Conservation (phyloP, 169 alveolate species). For the Fabrea salina region DNA sequence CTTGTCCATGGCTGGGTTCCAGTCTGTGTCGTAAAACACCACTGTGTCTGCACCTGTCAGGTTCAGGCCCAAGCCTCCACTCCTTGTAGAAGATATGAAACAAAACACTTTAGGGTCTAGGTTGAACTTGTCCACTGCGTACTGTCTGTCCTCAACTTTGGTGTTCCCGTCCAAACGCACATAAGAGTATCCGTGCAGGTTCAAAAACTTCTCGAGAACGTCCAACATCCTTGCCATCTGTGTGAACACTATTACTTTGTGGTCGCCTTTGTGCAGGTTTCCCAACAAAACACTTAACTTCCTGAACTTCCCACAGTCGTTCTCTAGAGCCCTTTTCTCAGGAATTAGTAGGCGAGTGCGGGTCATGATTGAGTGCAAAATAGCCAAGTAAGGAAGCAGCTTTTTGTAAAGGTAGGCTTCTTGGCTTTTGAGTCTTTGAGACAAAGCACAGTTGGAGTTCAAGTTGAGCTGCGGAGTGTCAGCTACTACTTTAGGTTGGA, state of each 20-base stretch:
- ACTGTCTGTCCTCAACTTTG: slow-evolving; percentile 95
- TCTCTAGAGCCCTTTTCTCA: slow-evolving; percentile 71
- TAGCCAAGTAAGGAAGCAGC: not conserved
- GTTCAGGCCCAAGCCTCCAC: slow-evolving; percentile 98
- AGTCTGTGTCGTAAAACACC: slow-evolving; percentile 98
- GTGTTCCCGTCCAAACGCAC: slow-evolving; percentile 98
- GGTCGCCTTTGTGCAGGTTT: slow-evolving; percentile 88
- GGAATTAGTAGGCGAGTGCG: slow-evolving; percentile 66
- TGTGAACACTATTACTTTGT: slow-evolving; percentile 94
- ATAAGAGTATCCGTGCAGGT: slow-evolving; percentile 93
- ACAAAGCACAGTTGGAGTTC: not conserved
- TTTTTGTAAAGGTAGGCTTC: not conserved
- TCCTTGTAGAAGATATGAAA: slow-evolving; percentile 97
- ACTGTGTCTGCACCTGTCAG: slow-evolving; percentile 98
- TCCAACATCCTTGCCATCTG: slow-evolving; percentile 97
- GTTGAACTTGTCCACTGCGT: slow-evolving; percentile 93
- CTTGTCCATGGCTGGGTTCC: slow-evolving; percentile 99
- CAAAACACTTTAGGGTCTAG: slow-evolving; percentile 91
- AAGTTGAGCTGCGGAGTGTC: not conserved
- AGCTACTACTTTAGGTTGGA: not conserved
- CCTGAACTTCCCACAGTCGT: slow-evolving; percentile 96
- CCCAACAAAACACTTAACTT: slow-evolving; percentile 78
- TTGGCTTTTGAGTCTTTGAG: not conserved
- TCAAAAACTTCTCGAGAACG: slow-evolving; percentile 94
- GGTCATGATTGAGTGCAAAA: not conserved